Conservation (phyloP, 352 stramenopile genomes). For the Globisporangium camurandrum region DNA sequence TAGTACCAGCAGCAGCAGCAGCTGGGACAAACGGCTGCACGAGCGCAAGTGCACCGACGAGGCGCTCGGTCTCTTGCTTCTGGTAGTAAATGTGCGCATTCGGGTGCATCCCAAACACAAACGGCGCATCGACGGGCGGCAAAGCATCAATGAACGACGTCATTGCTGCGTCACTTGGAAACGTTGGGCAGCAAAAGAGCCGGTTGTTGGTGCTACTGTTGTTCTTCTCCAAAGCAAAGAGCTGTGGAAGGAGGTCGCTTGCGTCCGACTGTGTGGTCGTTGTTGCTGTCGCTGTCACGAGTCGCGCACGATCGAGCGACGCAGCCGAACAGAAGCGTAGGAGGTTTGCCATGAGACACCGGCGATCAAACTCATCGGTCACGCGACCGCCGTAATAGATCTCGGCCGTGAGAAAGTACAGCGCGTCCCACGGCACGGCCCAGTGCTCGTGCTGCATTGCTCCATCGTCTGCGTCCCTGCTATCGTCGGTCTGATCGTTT, state of each 20-base stretch:
- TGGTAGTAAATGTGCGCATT: conserved; percentile 73
- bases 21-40: conserved; percentile 20
- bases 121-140: conserved; percentile 39
- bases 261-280: not conserved
- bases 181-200: conserved; percentile 37
- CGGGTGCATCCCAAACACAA: conserved; percentile 79
- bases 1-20: not conserved
- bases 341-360: conserved; percentile 60
- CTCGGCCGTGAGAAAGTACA: conserved; percentile 71
- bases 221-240: conserved; percentile 17
- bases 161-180: conserved; percentile 32
- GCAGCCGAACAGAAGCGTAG: conserved; percentile 44
- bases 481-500: conserved; percentile 3
- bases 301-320: conserved; percentile 15
- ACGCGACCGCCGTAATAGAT: conserved; percentile 80
- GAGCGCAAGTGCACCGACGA: conserved; percentile 29
- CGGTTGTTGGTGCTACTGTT: no score
- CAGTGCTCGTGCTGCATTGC: not conserved
- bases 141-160: conserved; percentile 37
- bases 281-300: no score
- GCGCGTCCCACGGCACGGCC: conserved; percentile 71
- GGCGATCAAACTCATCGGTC: conserved; percentile 76
- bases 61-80: conserved; percentile 37
- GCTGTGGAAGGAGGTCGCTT: not conserved
- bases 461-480: not conserved